phyloP scores from a whole-genome alignment of 208 protist genomes.

The Trypanosoma conorhini region DNA sequence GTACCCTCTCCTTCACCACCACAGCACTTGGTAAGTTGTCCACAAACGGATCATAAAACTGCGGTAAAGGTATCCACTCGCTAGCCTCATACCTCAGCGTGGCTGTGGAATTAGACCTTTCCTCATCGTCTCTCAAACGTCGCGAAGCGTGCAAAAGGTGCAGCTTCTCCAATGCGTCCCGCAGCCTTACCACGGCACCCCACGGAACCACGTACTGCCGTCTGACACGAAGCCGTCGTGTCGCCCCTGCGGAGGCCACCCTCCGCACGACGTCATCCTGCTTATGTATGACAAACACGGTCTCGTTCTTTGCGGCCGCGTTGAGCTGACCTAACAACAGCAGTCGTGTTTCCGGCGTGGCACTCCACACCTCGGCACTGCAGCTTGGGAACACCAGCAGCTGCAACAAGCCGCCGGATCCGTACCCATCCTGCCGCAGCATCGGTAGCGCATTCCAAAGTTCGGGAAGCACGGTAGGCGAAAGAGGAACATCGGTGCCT shows the following conservation, averaged over 20 bases:
- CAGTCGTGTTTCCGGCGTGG: constrained; percentile 28
- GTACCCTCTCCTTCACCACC: background rate
- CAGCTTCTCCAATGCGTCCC: constrained; percentile 5
- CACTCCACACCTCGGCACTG: constrained; percentile 26
- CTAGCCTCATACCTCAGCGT: constrained; percentile 5
- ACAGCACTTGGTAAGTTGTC: constrained; percentile 18
- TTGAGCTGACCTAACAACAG: constrained; percentile 23
- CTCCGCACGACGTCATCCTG: constrained; percentile 2
- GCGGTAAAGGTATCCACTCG: constrained; percentile 20
- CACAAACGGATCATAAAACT: constrained; percentile 26
- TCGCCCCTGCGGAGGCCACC: constrained; percentile 1
- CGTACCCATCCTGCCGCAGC: constrained; percentile 12
- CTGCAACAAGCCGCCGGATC: constrained; percentile 14
- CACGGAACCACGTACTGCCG: constrained; percentile 6
- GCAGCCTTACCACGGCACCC: constrained; percentile 1
- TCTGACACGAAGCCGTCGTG: background rate
- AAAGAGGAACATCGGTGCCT: background rate
- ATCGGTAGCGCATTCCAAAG: constrained; percentile 10
- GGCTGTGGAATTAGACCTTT: background rate
- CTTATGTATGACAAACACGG: constrained; percentile 13
- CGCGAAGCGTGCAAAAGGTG: background rate
- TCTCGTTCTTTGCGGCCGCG: constrained; percentile 8
- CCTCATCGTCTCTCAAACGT: background rate
- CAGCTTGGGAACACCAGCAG: constrained; percentile 18
- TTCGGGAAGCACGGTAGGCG: constrained; percentile 4